Conservation (phyloP, 2,329 filamentous ascomycete genomes). For the Cladophialophora exuberans region DNA sequence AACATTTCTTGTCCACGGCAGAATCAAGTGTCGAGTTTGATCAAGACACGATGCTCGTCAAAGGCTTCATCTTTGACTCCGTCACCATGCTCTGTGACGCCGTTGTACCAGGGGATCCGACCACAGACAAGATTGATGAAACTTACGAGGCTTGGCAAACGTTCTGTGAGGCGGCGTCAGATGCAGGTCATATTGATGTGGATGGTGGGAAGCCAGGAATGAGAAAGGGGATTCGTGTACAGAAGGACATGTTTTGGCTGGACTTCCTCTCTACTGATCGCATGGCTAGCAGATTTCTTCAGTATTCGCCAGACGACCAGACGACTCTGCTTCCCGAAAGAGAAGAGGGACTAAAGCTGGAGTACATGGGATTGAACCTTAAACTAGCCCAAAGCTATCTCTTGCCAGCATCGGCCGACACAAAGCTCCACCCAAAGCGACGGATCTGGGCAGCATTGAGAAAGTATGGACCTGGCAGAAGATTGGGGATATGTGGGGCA, state of each 20-base stretch:
- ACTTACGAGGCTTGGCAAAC: conserved; percentile 4
- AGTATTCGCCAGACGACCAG: conserved; percentile 5
- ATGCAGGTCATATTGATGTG: background rate
- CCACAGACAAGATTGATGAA: conserved; percentile 1
- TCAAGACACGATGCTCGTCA: conserved; percentile 7
- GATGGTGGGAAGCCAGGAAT: background rate
- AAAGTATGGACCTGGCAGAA: conserved; percentile 6
- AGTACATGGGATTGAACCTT: conserved; percentile 15
- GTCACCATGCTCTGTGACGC: background rate
- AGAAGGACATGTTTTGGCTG: conserved; percentile 8
- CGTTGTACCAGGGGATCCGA: background rate
- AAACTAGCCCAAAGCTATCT: conserved; percentile 14
- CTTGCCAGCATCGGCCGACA: background rate
- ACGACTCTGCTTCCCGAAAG: conserved; percentile 10
- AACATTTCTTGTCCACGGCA: background rate
- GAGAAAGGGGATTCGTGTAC: background rate
- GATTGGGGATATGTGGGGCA: background rate
- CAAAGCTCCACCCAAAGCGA: conserved; percentile 1
- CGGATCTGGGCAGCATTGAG: conserved; percentile 6
- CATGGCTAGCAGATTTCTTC: background rate
- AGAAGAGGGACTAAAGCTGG: conserved; percentile 8
- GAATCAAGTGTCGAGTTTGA: conserved; percentile 7
- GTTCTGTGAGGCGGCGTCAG: conserved; percentile 2
- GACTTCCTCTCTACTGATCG: conserved; percentile 12
- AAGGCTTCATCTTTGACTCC: conserved; percentile 10